Conservation (phyloP, 345 rosid genomes). For the thale cress (Arabidopsis thaliana) region DNA sequence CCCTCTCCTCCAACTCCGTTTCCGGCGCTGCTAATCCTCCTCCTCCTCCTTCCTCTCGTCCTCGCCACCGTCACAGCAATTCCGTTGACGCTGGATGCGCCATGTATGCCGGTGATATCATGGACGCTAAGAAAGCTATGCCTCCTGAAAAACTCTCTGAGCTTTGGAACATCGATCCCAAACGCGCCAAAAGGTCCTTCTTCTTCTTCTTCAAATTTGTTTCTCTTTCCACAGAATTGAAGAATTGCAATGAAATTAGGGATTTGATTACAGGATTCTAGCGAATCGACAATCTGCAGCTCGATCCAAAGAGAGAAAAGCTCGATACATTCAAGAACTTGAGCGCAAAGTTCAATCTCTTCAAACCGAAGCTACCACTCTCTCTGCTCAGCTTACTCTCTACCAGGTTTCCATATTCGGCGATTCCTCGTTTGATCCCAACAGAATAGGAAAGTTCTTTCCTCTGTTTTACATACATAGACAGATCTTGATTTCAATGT, state of each 20-base stretch:
- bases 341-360: constrained; percentile 83
- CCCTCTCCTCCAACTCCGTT: constrained; percentile 2
- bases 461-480: no score
- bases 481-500: not conserved
- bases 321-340: constrained; percentile 76
- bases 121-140: constrained; percentile 83
- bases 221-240: not conserved
- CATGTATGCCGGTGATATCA: constrained; percentile 50
- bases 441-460: not conserved
- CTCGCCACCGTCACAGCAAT: constrained; percentile 64
- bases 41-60: constrained; percentile 43
- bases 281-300: constrained; percentile 94
- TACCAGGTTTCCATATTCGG: constrained; percentile 56
- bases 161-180: constrained; percentile 74
- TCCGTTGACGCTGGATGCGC: constrained; percentile 62
- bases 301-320: constrained; percentile 88
- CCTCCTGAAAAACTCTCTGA: constrained; percentile 75
- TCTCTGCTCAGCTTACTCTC: constrained; percentile 83
- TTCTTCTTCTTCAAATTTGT: not conserved
- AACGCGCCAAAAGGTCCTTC: constrained; percentile 71
- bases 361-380: constrained; percentile 81
- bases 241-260: constrained; percentile 16
- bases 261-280: constrained; percentile 57
- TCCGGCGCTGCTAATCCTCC: constrained; percentile 17
- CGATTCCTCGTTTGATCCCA: not conserved